Conservation (phyloP, 495 filamentous ascomycete genomes). For the Ascobolus immersus region DNA sequence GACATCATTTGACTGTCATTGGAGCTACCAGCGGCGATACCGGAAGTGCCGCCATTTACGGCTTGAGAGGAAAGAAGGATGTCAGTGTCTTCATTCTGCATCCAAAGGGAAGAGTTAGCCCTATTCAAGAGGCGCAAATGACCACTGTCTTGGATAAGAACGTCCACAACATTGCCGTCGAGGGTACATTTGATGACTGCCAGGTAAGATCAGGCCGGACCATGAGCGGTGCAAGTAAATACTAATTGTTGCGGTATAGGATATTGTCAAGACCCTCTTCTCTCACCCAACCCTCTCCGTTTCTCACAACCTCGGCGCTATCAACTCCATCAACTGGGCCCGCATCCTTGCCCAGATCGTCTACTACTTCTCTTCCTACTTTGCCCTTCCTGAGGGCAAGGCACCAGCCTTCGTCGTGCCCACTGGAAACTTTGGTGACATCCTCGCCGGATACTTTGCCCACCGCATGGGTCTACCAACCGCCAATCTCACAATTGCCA, state of each 20-base stretch:
- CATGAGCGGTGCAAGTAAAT: neutral
- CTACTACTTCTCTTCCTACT: slow-evolving; percentile 83
- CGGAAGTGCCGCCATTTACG: slow-evolving; percentile 86
- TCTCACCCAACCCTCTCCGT: slow-evolving; percentile 49
- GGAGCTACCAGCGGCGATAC: slow-evolving; percentile 89
- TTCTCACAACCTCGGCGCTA: slow-evolving; percentile 50
- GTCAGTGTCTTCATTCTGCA: slow-evolving; percentile 73
- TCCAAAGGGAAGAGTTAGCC: slow-evolving; percentile 57
- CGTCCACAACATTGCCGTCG: slow-evolving; percentile 65
- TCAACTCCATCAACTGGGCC: slow-evolving; percentile 80
- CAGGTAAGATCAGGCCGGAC: slow-evolving; percentile 26
- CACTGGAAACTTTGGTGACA: slow-evolving; percentile 90
- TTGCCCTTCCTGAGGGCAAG: slow-evolving; percentile 46
- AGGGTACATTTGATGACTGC: slow-evolving; percentile 85
- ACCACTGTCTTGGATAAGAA: slow-evolving; percentile 68
- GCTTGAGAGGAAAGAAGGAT: slow-evolving; percentile 91
- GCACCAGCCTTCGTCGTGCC: slow-evolving; percentile 39
- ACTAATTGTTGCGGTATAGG: slow-evolving; percentile 17
- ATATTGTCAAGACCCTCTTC: slow-evolving; percentile 84
- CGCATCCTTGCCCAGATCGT: slow-evolving; percentile 81
- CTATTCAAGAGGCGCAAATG: slow-evolving; percentile 89
- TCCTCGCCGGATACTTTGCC: slow-evolving; percentile 80
- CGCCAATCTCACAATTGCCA: slow-evolving; percentile 63
- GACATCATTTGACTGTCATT: slow-evolving; percentile 71
- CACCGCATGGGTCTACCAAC: slow-evolving; percentile 69